Conservation (phyloP, 2,329 filamentous ascomycete genomes). For the Exophiala calicioides region DNA sequence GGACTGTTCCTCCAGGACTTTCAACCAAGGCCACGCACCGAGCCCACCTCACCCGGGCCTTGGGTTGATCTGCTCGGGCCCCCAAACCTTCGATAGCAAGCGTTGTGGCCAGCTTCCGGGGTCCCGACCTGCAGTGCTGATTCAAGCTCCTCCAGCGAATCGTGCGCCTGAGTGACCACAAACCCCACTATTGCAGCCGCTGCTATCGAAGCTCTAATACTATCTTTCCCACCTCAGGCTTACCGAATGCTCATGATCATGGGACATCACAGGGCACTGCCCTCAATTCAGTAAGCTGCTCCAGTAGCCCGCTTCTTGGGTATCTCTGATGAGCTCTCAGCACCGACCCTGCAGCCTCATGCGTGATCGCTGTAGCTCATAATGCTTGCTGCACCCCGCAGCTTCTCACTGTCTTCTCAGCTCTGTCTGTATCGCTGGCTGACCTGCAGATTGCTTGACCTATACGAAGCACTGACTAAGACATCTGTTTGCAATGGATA, state of each 20-base stretch:
- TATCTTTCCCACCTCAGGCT: not conserved
- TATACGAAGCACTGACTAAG: not conserved
- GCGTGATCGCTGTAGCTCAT: constrained; percentile 13
- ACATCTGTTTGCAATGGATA: constrained; percentile 9
- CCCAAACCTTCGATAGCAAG: no score
- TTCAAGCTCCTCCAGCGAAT: constrained; percentile 16
- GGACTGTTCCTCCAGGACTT: no score
- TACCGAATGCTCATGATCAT: constrained; percentile 20
- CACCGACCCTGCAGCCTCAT: constrained; percentile 20
- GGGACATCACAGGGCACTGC: constrained; percentile 26
- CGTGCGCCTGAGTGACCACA: not conserved
- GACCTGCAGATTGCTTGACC: not conserved
- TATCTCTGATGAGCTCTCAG: constrained; percentile 19
- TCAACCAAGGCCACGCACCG: no score
- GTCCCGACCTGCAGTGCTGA: constrained; percentile 1
- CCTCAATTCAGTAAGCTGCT: constrained; percentile 23
- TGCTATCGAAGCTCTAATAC: constrained; percentile 19
- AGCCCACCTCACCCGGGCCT: no score
- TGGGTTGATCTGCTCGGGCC: no score
- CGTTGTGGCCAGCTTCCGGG: no score
- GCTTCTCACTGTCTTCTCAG: constrained; percentile 5
- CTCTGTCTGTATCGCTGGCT: not conserved
- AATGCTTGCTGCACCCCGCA: constrained; percentile 24
- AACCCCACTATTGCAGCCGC: constrained; percentile 5
- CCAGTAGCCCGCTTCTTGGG: constrained; percentile 8